Base-by-base conservation (phyloP, 306 rosid genomes). In the Ormosia semicastrata region DNA sequence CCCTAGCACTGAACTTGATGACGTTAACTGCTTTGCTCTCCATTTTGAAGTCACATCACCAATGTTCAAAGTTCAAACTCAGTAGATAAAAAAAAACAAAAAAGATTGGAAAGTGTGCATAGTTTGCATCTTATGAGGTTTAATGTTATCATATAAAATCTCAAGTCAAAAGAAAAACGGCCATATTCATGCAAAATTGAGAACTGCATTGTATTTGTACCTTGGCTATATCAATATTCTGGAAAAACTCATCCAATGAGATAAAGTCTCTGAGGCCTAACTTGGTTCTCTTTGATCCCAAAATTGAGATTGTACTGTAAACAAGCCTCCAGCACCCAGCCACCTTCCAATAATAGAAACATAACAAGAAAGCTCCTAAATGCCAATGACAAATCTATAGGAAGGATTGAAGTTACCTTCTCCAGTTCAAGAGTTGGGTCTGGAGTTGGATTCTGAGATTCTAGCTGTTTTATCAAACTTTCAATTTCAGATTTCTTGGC, bases 1-100 rank as follows among this genome's bases (percentile, higher is more conserved):
- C 98, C 73, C 80, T 89, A 44, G 90, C 91, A 72, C 87, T 85
- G 90, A 94, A 94, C 86, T 92, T 85, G 77, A 94, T 74, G 76
- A 86, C 88, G 18, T 92, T 94, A n/a, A 92, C 91, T 86, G 97
- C 97, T 92, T 92, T 91, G 81, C 91, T 88, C 98, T 94, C 87
- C 97, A 87, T 80, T 83, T 84, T 65, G 57, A 70, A 66, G 82
- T 64, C 85, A 75, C 50, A 80, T 64, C 66, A 68, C 58, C 64
- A 76, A 72, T 30, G 58, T 68, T 75, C 58, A 82, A 57, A 65
- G 59, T 68, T 78, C 76, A 63, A 65, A 65, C 72, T 78, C 76
- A 63, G 75, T 70, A 72, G 14, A 82, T 15, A 58, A 73, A 58
- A 73, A 29, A 71, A 29, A 3, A 29, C 4, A 64, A 53, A 12